phyloP scores from a whole-genome alignment of 345 rosid genomes.

The Eucalyptus curtisii region DNA sequence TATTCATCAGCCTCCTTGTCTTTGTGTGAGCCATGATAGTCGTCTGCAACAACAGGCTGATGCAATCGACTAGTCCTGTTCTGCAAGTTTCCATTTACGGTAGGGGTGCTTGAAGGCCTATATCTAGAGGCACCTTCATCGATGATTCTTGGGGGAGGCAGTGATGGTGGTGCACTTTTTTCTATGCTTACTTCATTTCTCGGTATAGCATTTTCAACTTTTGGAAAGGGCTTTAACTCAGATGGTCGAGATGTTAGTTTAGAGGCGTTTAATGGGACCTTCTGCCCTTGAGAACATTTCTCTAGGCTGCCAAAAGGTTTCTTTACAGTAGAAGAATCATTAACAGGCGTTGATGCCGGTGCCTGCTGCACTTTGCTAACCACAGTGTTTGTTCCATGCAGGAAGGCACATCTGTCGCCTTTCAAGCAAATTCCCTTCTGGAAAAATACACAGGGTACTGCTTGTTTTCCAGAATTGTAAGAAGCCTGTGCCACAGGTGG shows the following conservation, averaged over 20 bases:
- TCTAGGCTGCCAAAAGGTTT: slow-evolving; percentile 19
- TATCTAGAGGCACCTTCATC: slow-evolving; percentile 32
- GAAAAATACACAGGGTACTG: slow-evolving; percentile 74
- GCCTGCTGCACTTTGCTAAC: slow-evolving; percentile 26
- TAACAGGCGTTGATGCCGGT: slow-evolving; percentile 3
- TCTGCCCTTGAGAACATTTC: slow-evolving; percentile 20
- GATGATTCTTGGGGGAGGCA: background rate
- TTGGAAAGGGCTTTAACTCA: slow-evolving; percentile 19
- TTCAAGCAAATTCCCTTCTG: slow-evolving; percentile 74
- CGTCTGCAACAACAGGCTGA: slow-evolving; percentile 37
- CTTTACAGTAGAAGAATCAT: slow-evolving; percentile 19
- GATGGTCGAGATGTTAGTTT: slow-evolving; percentile 11
- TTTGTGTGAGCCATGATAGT: slow-evolving; percentile 26
- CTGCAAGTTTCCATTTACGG: slow-evolving; percentile 20
- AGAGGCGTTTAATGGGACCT: slow-evolving; percentile 10
- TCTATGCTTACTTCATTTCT: slow-evolving; percentile 18
- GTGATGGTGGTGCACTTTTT: slow-evolving; percentile 9
- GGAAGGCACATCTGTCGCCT: slow-evolving; percentile 82
- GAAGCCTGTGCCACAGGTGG: slow-evolving; percentile 5
- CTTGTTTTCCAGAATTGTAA: slow-evolving; percentile 32
- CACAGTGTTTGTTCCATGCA: slow-evolving; percentile 43
- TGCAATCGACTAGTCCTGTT: slow-evolving; percentile 24
- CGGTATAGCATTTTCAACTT: slow-evolving; percentile 8
- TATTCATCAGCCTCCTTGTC: slow-evolving; percentile 60
- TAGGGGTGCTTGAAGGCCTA: slow-evolving; percentile 11